phyloP scores from a whole-genome alignment of 108 stramenopile species.

The Fistulifera pelliculosa region DNA sequence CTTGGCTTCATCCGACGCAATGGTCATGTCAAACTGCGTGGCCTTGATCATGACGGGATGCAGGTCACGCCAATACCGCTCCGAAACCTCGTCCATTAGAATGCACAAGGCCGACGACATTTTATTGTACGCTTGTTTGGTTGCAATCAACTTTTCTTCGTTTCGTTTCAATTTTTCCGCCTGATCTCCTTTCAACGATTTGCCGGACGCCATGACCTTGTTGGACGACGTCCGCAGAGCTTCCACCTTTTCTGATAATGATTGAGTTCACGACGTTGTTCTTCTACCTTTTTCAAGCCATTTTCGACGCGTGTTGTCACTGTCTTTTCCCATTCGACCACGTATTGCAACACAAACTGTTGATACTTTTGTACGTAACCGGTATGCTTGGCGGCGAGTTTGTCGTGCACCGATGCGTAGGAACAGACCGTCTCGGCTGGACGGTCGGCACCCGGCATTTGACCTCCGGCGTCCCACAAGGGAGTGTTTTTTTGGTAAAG shows the following conservation, averaged over 20 bases:
- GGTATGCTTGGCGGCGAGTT: constrained; percentile 26
- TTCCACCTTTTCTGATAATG: constrained; percentile 77
- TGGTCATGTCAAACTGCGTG: constrained; percentile 64
- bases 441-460: constrained; percentile 18
- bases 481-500: constrained; percentile 27
- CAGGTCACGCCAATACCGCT: constrained; percentile 71
- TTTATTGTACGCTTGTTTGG: constrained; percentile 42
- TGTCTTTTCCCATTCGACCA: constrained; percentile 70
- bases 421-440: constrained; percentile 18
- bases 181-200: constrained; percentile 39
- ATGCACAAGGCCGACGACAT: constrained; percentile 51
- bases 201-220: constrained; percentile 65
- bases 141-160: constrained; percentile 59
- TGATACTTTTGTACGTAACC: constrained; percentile 48
- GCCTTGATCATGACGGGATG: constrained; percentile 72
- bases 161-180: constrained; percentile 66
- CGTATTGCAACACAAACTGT: constrained; percentile 70
- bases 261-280: constrained; percentile 62
- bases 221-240: constrained; percentile 40
- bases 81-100: constrained; percentile 70
- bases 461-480: constrained; percentile 16
- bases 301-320: constrained; percentile 40
- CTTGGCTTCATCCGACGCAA: constrained; percentile 50
- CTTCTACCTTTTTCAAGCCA: constrained; percentile 50
- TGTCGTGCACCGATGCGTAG: constrained; percentile 27